A percentile compares a stretch with the other conserved stretches of the same genome.
These are phyloP conservation scores for Garcia nutans DNA, from an alignment of 345 rosid genomes.

Conservation along the genomic window DNA sequence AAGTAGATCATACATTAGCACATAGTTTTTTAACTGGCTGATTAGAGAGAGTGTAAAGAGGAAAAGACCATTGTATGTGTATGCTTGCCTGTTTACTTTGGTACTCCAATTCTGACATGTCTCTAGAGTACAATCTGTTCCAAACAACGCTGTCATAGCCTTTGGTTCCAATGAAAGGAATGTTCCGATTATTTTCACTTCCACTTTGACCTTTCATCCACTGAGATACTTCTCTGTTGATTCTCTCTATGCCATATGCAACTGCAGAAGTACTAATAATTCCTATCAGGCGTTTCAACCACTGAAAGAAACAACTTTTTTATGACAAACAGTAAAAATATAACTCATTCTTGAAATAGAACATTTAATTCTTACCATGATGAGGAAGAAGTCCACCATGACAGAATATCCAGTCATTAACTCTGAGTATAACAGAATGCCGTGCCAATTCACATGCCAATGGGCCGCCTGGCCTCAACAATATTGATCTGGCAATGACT, in stretches of 20 bases:
- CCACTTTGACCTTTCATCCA: constrained; percentile 75
- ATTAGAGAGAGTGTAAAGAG: not conserved
- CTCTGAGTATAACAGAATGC: constrained; percentile 65
- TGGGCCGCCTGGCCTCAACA: constrained; percentile 83
- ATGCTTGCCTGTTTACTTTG: constrained; percentile 65
- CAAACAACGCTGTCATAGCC: constrained; percentile 91
- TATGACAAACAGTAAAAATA: not conserved
- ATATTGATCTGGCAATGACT: constrained; percentile 73
- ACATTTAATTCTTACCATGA: constrained; percentile 53
- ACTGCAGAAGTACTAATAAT: constrained; percentile 50
- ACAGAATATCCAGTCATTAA: constrained; percentile 94
- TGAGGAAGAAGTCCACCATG: constrained; percentile 96
- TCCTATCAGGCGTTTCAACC: constrained; percentile 29
- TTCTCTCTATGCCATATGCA: constrained; percentile 80
- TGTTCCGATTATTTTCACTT: constrained; percentile 37
- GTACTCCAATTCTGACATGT: constrained; percentile 51
- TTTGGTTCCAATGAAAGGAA: constrained; percentile 76
- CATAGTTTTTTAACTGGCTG: not conserved
- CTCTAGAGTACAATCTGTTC: constrained; percentile 85
- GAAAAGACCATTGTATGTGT: not conserved
- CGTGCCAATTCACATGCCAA: constrained; percentile 73
- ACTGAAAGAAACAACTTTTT: constrained; percentile 10
- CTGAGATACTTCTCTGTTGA: constrained; percentile 74
- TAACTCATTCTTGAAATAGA: constrained; percentile 8
- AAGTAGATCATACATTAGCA: not conserved